A percentile compares a stretch with the other conserved stretches of the same genome.
These are phyloP conservation scores for Sistotremastrum suecicum DNA, from an alignment of 768 basidiomycete species.

Conservation along the genomic window DNA sequence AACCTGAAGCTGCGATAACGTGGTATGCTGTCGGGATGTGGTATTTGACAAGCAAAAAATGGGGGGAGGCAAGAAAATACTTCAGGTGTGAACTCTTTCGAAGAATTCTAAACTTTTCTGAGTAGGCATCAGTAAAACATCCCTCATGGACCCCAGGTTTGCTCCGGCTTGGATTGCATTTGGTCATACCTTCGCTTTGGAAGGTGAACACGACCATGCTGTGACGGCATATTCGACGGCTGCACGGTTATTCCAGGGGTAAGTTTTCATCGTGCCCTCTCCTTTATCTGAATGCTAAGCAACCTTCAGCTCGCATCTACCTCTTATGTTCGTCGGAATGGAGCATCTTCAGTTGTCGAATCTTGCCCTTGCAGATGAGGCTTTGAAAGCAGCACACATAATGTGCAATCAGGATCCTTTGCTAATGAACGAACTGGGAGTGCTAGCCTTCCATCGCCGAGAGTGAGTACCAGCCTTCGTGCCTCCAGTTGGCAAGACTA, in stretches of 20 bases:
- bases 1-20: slow-evolving; percentile 83
- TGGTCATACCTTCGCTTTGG: slow-evolving; percentile 91
- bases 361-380: slow-evolving; percentile 69
- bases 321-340: slow-evolving; percentile 94
- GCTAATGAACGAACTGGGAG: slow-evolving; percentile 83
- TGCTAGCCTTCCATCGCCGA: slow-evolving; percentile 80
- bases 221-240: slow-evolving; percentile 98
- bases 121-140: slow-evolving; percentile 60
- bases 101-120: slow-evolving; percentile 3
- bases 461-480: slow-evolving; percentile 34
- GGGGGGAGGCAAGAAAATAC: slow-evolving; percentile 84
- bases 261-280: slow-evolving; percentile 10
- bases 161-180: slow-evolving; percentile 97
- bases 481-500: not conserved
- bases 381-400: slow-evolving; percentile 63
- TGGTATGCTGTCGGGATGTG: slow-evolving; percentile 99
- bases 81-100: slow-evolving; percentile 52
- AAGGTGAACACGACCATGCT: slow-evolving; percentile 97
- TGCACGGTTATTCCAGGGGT: slow-evolving; percentile 91
- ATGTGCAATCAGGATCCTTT: slow-evolving; percentile 86
- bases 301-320: slow-evolving; percentile 78
- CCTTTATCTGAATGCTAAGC: not conserved
- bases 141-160: slow-evolving; percentile 91
- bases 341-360: slow-evolving; percentile 90
- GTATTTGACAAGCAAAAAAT: slow-evolving; percentile 81